A percentile compares a stretch with the other conserved stretches of the same genome.
Evolutionary conservation across 2,329 filamentous ascomycete genomes (phyloP).

Genomic region (Pyrenophora graminea): DNA sequence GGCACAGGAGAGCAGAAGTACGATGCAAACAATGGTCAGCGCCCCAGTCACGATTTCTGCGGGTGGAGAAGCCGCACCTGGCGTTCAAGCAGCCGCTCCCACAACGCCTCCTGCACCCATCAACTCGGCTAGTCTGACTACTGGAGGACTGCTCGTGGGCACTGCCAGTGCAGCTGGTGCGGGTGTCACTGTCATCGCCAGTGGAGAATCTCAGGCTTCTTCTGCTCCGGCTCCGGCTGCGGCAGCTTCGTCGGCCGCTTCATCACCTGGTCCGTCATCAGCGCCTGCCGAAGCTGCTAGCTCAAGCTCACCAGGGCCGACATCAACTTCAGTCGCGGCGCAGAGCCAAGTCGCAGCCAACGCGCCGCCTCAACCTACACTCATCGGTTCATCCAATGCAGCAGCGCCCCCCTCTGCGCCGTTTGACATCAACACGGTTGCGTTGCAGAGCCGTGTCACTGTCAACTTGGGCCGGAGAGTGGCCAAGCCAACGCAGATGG

Average conservation of each 20-base stretch:
- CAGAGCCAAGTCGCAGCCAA: conserved; percentile 31
- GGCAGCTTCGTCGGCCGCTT: neutral
- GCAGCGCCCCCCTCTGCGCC: conserved; percentile 27
- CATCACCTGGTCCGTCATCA: neutral
- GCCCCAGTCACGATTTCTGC: conserved; percentile 29
- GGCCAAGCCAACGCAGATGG: conserved; percentile 25
- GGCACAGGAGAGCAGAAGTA: conserved; percentile 15
- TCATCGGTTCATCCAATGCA: conserved; percentile 8
- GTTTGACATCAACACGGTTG: conserved; percentile 43
- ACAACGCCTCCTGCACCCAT: conserved; percentile 7
- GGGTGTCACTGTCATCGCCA: conserved; percentile 24
- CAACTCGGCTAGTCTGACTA: conserved; percentile 30
- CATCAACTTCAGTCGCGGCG: conserved; percentile 18
- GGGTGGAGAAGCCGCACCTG: conserved; percentile 20
- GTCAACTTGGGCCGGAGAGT: conserved; percentile 38
- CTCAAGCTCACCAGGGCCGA: conserved; percentile 4
- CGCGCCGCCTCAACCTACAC: conserved; percentile 14
- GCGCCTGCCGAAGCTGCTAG: neutral
- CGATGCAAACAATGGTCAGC: conserved; percentile 30
- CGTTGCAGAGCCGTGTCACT: conserved; percentile 42
- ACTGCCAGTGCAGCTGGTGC: conserved; percentile 24
- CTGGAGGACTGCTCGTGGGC: conserved; percentile 18
- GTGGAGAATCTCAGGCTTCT: conserved; percentile 10
- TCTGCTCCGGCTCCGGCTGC: conserved; percentile 9
- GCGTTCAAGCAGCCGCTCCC: conserved; percentile 10